Base-by-base conservation (phyloP, 768 basidiomycete genomes). In the Trametes cingulata region DNA sequence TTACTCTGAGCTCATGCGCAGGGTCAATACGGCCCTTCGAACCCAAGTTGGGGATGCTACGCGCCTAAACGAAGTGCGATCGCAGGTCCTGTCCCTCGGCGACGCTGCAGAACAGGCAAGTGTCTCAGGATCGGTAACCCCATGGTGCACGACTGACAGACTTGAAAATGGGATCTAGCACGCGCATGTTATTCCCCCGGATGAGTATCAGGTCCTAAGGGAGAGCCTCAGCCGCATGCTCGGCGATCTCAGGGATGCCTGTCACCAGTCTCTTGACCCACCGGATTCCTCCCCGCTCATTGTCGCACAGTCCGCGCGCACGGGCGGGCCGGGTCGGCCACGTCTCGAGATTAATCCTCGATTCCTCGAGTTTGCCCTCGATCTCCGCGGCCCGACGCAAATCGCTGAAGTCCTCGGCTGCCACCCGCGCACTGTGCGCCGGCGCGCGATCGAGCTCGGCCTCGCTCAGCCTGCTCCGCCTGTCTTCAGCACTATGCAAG, bases 381-480 rank as follows among this genome's bases (percentile, higher is more conserved):
- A 58, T 24, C 2, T 58, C 25, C 57, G 48, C 8, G 57, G 57
- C 1, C 47, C 57, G 22, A 51, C 57, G 2, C 54, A 53, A 20
- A 43, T 72, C 1, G 69, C 64, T 1, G 43, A 61, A 3, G 62
- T 70, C 9, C 62, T 71, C 20, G 67, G 60, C 6, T 63, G 59
- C 24, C 41, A 36, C 27, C 24, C 58, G 1, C 37, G 69, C 7
- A 73, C 70, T 22, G 48, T 75, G n/a, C 65, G 65, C 1, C 63
- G 70, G 24, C 62, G 70, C 6, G 69, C 69, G 2, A 51, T 74
- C 6, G 70, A 74, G 9, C 62, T 58, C 40, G 68, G 68, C 1
- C 52, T 74, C 10, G 68, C 60, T 1, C 40, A 67, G 33, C 67
- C 72, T 25, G 59, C 62, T 0, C 46, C 29, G 0, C 69, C 73